Percentiles rank a stretch among this genome's conserved stretches.
phyloP scores from a whole-genome alignment of 1,284 basidiomycete genomes.

The Naganishia sp. region DNA sequence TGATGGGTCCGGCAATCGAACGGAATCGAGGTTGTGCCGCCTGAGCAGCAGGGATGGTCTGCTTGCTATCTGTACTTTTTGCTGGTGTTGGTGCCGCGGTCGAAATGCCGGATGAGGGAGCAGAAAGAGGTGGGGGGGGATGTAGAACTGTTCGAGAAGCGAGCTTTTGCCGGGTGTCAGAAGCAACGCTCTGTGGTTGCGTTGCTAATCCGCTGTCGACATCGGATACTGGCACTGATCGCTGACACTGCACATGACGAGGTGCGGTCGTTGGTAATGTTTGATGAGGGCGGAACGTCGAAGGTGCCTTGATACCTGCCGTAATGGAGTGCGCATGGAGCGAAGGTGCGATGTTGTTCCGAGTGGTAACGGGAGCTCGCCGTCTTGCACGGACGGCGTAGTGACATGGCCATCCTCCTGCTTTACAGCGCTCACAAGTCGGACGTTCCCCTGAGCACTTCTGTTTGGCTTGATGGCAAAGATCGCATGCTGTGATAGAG shows the following conservation, averaged over 20 bases:
- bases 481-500: constrained; percentile 45
- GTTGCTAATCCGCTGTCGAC: background rate
- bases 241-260: background rate
- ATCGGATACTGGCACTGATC: background rate
- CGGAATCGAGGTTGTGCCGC: constrained; percentile 4
- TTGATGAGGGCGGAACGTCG: background rate
- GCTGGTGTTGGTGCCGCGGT: constrained; percentile 4
- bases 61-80: background rate
- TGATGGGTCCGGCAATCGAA: constrained; percentile 24
- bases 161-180: constrained; percentile 1
- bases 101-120: background rate
- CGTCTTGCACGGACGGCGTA: constrained; percentile 52
- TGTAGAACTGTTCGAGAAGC: background rate
- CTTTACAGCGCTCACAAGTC: constrained; percentile 49
- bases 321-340: background rate
- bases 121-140: background rate
- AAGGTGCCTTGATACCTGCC: background rate
- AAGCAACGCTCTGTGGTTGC: background rate
- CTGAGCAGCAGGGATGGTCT: no score
- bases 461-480: constrained; percentile 52
- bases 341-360: background rate
- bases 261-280: no score
- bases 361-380: constrained; percentile 22
- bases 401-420: constrained; percentile 50
- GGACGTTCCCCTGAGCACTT: constrained; percentile 54